Conservation (phyloP, 1,139 yeast species). For the Diutina siamensis region DNA sequence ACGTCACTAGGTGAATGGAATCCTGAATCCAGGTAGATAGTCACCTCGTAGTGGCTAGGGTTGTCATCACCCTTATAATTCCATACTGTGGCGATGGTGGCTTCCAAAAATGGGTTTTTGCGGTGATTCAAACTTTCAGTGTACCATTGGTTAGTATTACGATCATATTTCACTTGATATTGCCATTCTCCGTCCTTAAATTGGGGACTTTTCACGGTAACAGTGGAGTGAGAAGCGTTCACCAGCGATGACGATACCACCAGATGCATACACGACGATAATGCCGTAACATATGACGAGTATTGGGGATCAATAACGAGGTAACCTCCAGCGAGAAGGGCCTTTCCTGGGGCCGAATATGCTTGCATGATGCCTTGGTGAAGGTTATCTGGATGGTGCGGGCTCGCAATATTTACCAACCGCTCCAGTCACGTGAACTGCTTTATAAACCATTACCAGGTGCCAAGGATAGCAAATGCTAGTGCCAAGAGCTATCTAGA, state of each 20-base stretch:
- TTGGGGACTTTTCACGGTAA: constrained; percentile 66
- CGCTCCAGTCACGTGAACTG: no score
- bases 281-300: constrained; percentile 72
- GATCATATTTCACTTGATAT: constrained; percentile 24
- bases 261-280: constrained; percentile 86
- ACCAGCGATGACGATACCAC: constrained; percentile 20
- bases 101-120: constrained; percentile 67
- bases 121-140: constrained; percentile 13
- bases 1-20: constrained; percentile 56
- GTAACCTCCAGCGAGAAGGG: constrained; percentile 89
- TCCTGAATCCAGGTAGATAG: constrained; percentile 76
- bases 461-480: no score
- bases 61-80: constrained; percentile 24
- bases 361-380: neutral
- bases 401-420: no score
- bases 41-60: constrained; percentile 31
- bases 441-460: no score
- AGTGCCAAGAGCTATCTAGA: no score
- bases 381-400: neutral
- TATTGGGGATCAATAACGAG: constrained; percentile 72
- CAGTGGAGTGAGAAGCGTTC: constrained; percentile 8
- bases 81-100: constrained; percentile 45
- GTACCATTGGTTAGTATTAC: constrained; percentile 7
- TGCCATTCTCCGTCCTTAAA: constrained; percentile 62
- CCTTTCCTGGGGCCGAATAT: constrained; percentile 76